Evolutionary conservation across 2,329 filamentous ascomycete genomes (phyloP), one percentile per base, ranked within the genome.

Genomic region (Beauveria caledonica): DNA sequence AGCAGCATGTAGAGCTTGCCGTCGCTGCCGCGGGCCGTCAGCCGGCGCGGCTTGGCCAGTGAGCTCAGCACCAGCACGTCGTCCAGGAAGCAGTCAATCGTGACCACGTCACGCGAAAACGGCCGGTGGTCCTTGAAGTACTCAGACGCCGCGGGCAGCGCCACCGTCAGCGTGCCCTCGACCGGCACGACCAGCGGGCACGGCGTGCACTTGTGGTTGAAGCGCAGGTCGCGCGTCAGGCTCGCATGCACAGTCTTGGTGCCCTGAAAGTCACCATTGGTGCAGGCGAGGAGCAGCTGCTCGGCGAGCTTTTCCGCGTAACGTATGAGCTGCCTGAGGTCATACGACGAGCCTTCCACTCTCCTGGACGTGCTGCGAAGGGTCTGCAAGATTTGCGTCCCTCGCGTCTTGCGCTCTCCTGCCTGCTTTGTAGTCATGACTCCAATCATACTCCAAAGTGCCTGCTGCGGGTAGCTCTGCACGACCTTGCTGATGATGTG

Each of bases 51-150:
- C 66, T 94, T 92, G 61, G 96, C 93, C 3, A 99, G 81, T 1
- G 95, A 99, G 60, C 88, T 90, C 21, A 99, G 79, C 4, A 99
- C 89, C 25, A 96, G 77, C 0, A 97, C 94, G 61, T 97, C 89
- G 66, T 99, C 93, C 44, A 87, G 75, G 72, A 99, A 95, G 17
- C 79, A 80, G 10, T 81, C 80, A 60, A 99, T 93, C 0, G 90
- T 94, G 46, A 96, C 87, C 17, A 92, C 86, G 64, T 97, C 91
- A 49, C 87, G 82, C 4, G 91, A 87, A 69, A 99, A 99, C 0
- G 94, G 89, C 69, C 89, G 88, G 78, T 97, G 92, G 53, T 86
- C 87, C 68, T 83, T 85, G 54, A 87, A 78, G 49, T 85, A 85
- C 64, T 93, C 89, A 40, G 90, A 86, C 72, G 76, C 80, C 64